Conservation (phyloP, 371 early-diverging fungal genomes). For the Rhizopus microsporus region DNA sequence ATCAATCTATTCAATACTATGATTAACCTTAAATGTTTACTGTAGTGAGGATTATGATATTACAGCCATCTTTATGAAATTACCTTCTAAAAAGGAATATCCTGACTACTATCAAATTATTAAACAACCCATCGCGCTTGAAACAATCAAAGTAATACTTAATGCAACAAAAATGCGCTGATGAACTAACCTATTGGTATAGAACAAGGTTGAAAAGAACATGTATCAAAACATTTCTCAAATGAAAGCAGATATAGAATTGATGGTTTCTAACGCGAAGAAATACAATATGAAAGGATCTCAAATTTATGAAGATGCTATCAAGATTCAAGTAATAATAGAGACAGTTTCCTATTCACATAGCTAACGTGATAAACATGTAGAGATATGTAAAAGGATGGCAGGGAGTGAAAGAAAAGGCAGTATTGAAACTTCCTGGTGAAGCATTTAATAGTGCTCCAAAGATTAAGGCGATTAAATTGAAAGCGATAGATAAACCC, state of each 20-base stretch:
- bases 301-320: slow-evolving; percentile 74
- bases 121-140: slow-evolving; percentile 80
- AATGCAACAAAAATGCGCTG: not conserved
- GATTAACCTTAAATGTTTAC: not conserved
- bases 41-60: slow-evolving; percentile 56
- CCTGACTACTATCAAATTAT: slow-evolving; percentile 92
- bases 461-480: slow-evolving; percentile 42
- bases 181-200: not conserved
- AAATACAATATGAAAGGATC: slow-evolving; percentile 80
- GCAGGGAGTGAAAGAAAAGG: slow-evolving; percentile 25
- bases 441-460: slow-evolving; percentile 31
- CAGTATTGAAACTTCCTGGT: slow-evolving; percentile 37
- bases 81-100: slow-evolving; percentile 77
- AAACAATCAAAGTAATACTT: slow-evolving; percentile 55
- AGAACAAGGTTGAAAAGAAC: slow-evolving; percentile 48
- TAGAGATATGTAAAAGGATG: slow-evolving; percentile 46
- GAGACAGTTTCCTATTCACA: not conserved
- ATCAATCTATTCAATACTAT: not conserved
- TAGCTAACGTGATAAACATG: not conserved
- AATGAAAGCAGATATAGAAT: slow-evolving; percentile 65
- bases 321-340: slow-evolving; percentile 54
- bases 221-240: slow-evolving; percentile 59
- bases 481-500: slow-evolving; percentile 43
- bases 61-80: slow-evolving; percentile 69
- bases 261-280: slow-evolving; percentile 81